phyloP scores from a whole-genome alignment of 2,329 filamentous ascomycete genomes.

The Fulvia fulva region DNA sequence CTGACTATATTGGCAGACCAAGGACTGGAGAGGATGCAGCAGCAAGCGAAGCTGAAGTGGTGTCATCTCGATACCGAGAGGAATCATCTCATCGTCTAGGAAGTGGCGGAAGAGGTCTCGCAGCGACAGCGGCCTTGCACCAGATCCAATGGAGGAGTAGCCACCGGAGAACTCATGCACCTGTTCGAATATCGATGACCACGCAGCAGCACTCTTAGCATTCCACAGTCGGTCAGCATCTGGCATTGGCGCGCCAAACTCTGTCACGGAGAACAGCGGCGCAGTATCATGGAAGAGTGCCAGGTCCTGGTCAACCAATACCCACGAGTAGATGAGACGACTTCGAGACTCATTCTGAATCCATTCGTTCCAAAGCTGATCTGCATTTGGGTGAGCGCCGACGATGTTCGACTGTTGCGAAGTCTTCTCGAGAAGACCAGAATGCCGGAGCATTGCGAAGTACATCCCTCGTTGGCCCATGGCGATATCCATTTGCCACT shows the following conservation, averaged over 20 bases:
- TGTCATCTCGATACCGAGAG: constrained; percentile 49
- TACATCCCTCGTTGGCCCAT: constrained; percentile 74
- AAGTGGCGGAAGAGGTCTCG: constrained; percentile 65
- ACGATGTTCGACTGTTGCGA: constrained; percentile 44
- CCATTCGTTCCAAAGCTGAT: constrained; percentile 61
- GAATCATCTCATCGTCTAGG: constrained; percentile 58
- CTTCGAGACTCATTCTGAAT: constrained; percentile 59
- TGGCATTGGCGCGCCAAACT: constrained; percentile 63
- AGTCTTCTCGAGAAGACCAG: constrained; percentile 57
- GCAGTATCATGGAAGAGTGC: constrained; percentile 62
- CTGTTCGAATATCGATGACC: constrained; percentile 57
- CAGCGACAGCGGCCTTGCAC: constrained; percentile 55
- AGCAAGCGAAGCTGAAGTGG: constrained; percentile 62
- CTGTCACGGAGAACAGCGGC: constrained; percentile 61
- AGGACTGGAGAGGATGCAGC: constrained; percentile 63
- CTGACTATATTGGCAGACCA: constrained; percentile 62
- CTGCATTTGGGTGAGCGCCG: constrained; percentile 46
- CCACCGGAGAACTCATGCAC: constrained; percentile 54
- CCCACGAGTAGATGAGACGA: constrained; percentile 70
- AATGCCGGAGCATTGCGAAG: constrained; percentile 66
- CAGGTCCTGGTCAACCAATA: constrained; percentile 69
- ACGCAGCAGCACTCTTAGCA: constrained; percentile 55
- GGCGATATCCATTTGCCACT: constrained; percentile 73
- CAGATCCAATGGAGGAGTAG: constrained; percentile 52
- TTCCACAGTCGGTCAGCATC: constrained; percentile 61